Base-by-base conservation (phyloP, 352 stramenopile genomes). In the Lagenidium sp. region DNA sequence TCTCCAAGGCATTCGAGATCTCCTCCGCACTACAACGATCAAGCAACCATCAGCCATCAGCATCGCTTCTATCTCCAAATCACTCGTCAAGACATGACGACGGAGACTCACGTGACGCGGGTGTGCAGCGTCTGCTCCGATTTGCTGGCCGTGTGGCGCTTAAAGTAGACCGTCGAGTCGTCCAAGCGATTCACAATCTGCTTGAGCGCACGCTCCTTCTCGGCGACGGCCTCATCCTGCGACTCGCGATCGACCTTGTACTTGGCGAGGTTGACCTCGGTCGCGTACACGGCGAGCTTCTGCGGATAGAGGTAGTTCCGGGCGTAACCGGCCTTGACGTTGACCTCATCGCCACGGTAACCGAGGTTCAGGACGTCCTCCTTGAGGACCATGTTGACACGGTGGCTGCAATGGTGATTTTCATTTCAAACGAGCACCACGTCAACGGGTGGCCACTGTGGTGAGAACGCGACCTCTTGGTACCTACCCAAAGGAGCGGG, bases 221-320 rank as follows among this genome's bases (percentile, higher is more conserved):
- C 77, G 20, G 70, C 41, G 15, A 60, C 44, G 36, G 39, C 53
- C 24, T 80, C 63, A 36, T 77, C 57, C 52, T 63, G 41, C 16
- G 59, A 71, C 47, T 78, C 55, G 36, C 82, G 77, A 53, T 86
- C 63, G 44, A 85, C 67, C 39, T 83, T 85, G 68, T 65, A 90
- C 62, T 82, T 83, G 41, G 85, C 57, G 57, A 85, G 85, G 65
- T 97, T 98, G 11, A 63, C 57, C 1, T 82, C 66, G 23, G 87
- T 97, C 12, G 93, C 93, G 61, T 98, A 98, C 32, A 97, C 73
- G 1, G 90, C 91, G 44, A 94, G 68, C 63, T 97, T 97, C 51
- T 97, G 63, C 5, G 93, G 93, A 54, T 97, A 91, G 36, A 98
- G 57, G 44, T 77, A 96, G 67, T 98, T 98, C 40, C 93, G 85